These are phyloP conservation scores for Obba rivulosa DNA, from an alignment of 768 basidiomycete species.

Conservation along the genomic window DNA sequence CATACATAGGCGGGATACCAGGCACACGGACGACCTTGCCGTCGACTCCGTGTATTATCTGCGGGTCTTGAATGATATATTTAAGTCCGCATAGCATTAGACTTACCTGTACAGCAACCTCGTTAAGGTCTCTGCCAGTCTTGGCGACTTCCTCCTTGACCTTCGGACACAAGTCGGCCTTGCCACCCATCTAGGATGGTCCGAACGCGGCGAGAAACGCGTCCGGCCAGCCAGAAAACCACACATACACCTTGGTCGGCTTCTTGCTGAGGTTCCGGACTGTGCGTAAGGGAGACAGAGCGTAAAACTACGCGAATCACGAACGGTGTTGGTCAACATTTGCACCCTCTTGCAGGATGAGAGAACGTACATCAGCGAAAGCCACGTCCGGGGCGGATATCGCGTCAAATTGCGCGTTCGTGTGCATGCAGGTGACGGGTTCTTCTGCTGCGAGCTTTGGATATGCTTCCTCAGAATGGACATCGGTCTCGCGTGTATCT, in stretches of 20 bases:
- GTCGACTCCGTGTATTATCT: too few relatives aligned
- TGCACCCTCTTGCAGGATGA: too few relatives aligned
- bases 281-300: neutral
- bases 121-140: neutral
- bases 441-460: constrained; percentile 1
- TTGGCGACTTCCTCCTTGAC: neutral
- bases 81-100: neutral
- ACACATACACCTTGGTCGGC: constrained; percentile 1
- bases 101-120: neutral
- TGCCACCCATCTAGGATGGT: neutral
- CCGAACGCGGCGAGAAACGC: neutral
- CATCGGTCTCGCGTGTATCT: neutral
- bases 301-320: constrained; percentile 5
- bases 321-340: too few relatives aligned
- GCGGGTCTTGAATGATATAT: too few relatives aligned
- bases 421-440: constrained; percentile 6
- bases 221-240: neutral
- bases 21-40: neutral
- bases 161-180: neutral
- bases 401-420: neutral
- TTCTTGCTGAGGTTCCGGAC: constrained; percentile 6
- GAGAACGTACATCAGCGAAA: constrained; percentile 12
- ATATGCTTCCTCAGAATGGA: constrained; percentile 6
- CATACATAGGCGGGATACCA: neutral
- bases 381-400: constrained; percentile 8